Conservation (phyloP, 495 filamentous ascomycete species). For the Aspergillus diversus region DNA sequence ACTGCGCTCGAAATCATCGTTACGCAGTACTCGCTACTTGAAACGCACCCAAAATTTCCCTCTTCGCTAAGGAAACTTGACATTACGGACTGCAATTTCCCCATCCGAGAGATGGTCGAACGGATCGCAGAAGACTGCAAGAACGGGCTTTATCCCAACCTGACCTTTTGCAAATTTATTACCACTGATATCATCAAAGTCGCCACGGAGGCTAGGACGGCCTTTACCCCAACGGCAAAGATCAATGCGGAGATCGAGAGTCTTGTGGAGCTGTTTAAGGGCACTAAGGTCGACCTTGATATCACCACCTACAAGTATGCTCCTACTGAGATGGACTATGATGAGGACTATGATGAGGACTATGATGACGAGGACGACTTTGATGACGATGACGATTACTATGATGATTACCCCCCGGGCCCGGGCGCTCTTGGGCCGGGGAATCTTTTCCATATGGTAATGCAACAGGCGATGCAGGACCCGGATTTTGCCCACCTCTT, state of each 20-base stretch:
- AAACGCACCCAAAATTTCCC: conserved; percentile 28
- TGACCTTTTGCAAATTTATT: conserved; percentile 22
- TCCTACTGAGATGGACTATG: no score
- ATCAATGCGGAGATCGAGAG: not conserved
- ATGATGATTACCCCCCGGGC: not conserved
- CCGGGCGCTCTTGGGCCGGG: not conserved
- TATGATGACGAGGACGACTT: conserved; percentile 18
- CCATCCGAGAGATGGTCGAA: conserved; percentile 23
- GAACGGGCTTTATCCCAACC: conserved; percentile 25
- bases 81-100: conserved; percentile 32
- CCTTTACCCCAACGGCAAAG: no score
- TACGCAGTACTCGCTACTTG: conserved; percentile 28
- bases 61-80: conserved; percentile 21
- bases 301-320: no score
- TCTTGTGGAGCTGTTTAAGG: conserved; percentile 27
- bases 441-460: conserved; percentile 2
- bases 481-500: not conserved
- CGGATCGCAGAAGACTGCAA: conserved; percentile 29
- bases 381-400: not conserved
- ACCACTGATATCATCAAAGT: conserved; percentile 27
- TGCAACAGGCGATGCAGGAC: conserved; percentile 6
- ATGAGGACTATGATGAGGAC: no score
- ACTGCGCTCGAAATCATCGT: conserved; percentile 23
- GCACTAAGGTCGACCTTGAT: conserved; percentile 26
- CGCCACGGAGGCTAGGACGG: conserved; percentile 23